Conservation (phyloP, 768 basidiomycete genomes). For the Postia placenta region DNA sequence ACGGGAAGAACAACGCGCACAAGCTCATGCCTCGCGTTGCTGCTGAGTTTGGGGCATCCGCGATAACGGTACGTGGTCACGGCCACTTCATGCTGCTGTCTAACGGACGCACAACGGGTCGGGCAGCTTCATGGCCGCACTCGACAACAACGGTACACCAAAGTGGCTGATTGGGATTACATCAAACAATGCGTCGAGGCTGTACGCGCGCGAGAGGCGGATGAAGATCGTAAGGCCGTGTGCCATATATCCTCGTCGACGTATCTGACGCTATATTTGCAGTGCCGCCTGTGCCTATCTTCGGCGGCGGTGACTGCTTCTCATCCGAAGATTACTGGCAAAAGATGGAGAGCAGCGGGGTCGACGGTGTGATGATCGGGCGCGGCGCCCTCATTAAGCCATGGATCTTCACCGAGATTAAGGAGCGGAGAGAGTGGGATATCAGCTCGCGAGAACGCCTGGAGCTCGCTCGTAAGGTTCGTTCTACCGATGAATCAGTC, state of each 20-base stretch:
- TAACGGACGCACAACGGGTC: background rate
- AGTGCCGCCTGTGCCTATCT: slow-evolving; percentile 89
- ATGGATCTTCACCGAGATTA: slow-evolving; percentile 94
- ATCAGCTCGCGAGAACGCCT: slow-evolving; percentile 81
- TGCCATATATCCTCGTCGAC: too few species aligned
- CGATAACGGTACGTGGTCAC: slow-evolving; percentile 44
- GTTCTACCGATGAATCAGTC: slow-evolving; percentile 9
- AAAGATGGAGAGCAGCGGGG: slow-evolving; percentile 70
- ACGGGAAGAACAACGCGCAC: slow-evolving; percentile 79
- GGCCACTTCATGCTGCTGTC: background rate
- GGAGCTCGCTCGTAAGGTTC: slow-evolving; percentile 69
- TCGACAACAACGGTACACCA: slow-evolving; percentile 90
- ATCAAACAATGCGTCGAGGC: slow-evolving; percentile 82
- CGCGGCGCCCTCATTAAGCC: slow-evolving; percentile 95
- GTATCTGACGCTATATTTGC: slow-evolving; percentile 1
- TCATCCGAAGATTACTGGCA: slow-evolving; percentile 80
- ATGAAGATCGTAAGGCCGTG: slow-evolving; percentile 63
- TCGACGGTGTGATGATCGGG: slow-evolving; percentile 94
- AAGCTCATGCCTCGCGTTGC: slow-evolving; percentile 81
- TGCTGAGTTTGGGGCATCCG: slow-evolving; percentile 47
- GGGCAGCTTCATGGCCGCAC: slow-evolving; percentile 90
- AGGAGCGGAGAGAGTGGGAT: slow-evolving; percentile 91
- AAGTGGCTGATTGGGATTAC: slow-evolving; percentile 92
- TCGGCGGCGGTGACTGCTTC: slow-evolving; percentile 95
- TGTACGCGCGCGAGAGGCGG: slow-evolving; percentile 63